Conservation (phyloP, 2,329 filamentous ascomycete genomes). For the Talaromyces amestolkiae region DNA sequence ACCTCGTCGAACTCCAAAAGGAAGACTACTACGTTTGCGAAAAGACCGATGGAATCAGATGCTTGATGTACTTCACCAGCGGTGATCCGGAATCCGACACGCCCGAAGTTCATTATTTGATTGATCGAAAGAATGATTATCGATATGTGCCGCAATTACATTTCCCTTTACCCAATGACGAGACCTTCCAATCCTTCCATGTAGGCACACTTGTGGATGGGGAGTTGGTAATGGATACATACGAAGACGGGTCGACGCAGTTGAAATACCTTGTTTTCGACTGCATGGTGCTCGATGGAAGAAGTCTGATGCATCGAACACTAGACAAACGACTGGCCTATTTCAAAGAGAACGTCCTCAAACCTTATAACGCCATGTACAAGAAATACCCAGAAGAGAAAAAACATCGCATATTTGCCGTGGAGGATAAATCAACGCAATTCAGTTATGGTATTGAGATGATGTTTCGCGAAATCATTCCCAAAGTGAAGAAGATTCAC, state of each 20-base stretch:
- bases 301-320: slow-evolving; percentile 71
- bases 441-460: slow-evolving; percentile 82
- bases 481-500: slow-evolving; percentile 68
- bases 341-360: slow-evolving; percentile 74
- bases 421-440: slow-evolving; percentile 88
- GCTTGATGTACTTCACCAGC: slow-evolving; percentile 81
- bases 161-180: slow-evolving; percentile 69
- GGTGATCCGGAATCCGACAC: slow-evolving; percentile 55
- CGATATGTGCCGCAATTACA: slow-evolving; percentile 79
- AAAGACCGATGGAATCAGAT: slow-evolving; percentile 94
- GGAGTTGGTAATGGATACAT: slow-evolving; percentile 84
- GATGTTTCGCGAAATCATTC: slow-evolving; percentile 88
- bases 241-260: slow-evolving; percentile 64
- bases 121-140: slow-evolving; percentile 97
- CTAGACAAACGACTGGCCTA: slow-evolving; percentile 87
- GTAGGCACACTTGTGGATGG: slow-evolving; percentile 82
- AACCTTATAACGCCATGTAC: slow-evolving; percentile 70
- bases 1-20: slow-evolving; percentile 75
- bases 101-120: slow-evolving; percentile 78
- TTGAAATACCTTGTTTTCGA: slow-evolving; percentile 92
- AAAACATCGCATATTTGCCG: slow-evolving; percentile 69
- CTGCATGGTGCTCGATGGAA: slow-evolving; percentile 76
- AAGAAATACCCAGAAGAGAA: slow-evolving; percentile 72
- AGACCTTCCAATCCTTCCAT: slow-evolving; percentile 65
- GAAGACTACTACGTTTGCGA: slow-evolving; percentile 97